phyloP scores from a whole-genome alignment of 345 rosid species.

The Trapa bicornis region DNA sequence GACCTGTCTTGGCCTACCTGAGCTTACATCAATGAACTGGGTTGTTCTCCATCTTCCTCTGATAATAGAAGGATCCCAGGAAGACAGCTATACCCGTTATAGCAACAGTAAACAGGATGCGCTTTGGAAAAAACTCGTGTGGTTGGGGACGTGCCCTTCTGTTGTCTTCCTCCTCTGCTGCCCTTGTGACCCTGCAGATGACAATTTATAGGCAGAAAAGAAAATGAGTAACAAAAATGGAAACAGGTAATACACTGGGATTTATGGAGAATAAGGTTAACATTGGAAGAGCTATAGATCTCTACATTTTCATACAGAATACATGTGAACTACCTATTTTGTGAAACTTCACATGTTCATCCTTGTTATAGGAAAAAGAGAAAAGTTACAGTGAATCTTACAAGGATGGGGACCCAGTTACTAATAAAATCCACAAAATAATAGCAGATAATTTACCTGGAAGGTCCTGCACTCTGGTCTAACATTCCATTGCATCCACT shows the following conservation, averaged over 20 bases:
- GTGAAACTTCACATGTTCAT: too few species aligned
- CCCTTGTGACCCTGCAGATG: constrained; percentile 42
- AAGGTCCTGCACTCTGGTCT: constrained; percentile 48
- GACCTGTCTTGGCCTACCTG: background rate
- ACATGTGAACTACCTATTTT: too few species aligned
- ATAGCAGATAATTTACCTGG: constrained; percentile 47
- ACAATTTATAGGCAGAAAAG: background rate
- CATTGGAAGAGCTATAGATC: too few species aligned
- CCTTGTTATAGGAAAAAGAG: background rate
- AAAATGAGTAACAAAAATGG: background rate
- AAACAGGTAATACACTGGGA: background rate
- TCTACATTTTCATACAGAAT: too few species aligned
- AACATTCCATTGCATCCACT: constrained; percentile 50
- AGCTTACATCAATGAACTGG: constrained; percentile 26
- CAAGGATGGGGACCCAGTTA: background rate
- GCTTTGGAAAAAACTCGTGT: constrained; percentile 43
- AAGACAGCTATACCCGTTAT: constrained; percentile 86
- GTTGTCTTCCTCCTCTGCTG: constrained; percentile 37
- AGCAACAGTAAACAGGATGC: constrained; percentile 69
- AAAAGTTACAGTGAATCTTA: background rate
- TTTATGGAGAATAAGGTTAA: too few species aligned
- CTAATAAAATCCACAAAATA: background rate
- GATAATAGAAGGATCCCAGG: constrained; percentile 77
- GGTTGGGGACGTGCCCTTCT: constrained; percentile 30
- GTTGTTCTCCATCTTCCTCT: constrained; percentile 45